Conservation (phyloP, 2,329 filamentous ascomycete genomes). For the Aspergillus unguis region DNA sequence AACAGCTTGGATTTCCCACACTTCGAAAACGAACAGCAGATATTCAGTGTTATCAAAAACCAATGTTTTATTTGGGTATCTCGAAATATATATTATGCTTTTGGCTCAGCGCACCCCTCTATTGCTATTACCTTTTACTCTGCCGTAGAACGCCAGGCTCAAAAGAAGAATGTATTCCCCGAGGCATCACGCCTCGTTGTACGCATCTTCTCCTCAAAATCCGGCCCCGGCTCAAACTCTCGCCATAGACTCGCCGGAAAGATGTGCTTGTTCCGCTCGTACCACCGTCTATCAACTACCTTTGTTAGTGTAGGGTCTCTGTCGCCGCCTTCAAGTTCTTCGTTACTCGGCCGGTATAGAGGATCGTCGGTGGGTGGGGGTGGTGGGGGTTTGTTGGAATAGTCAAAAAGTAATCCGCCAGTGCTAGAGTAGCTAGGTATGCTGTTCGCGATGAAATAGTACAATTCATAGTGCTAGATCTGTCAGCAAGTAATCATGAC, state of each 20-base stretch:
- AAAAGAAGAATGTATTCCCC: constrained; percentile 91
- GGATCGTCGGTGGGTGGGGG: constrained; percentile 35
- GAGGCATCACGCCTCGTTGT: constrained; percentile 75
- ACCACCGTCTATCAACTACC: constrained; percentile 94
- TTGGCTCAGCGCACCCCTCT: constrained; percentile 5
- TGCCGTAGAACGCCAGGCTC: constrained; percentile 12
- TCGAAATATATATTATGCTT: constrained; percentile 14
- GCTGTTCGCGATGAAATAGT: constrained; percentile 87
- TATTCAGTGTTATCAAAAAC: background rate
- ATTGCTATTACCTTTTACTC: constrained; percentile 5
- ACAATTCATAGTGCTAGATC: constrained; percentile 87
- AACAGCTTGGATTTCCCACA: background rate
- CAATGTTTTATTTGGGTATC: constrained; percentile 15
- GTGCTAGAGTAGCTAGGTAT: constrained; percentile 64
- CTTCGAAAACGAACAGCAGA: background rate
- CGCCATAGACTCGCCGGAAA: constrained; percentile 96
- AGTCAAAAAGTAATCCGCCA: constrained; percentile 76
- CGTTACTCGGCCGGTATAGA: constrained; percentile 48
- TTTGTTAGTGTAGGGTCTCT: constrained; percentile 83
- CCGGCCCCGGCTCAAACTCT: constrained; percentile 85
- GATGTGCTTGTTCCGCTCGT: constrained; percentile 96
- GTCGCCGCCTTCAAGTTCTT: constrained; percentile 66
- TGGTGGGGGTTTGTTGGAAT: constrained; percentile 50
- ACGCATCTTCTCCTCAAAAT: constrained; percentile 63
- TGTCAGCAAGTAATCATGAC: constrained; percentile 4